Conservation (phyloP, 129 eudicot genomes). For the Chrysanthemum lavandulifolium region DNA sequence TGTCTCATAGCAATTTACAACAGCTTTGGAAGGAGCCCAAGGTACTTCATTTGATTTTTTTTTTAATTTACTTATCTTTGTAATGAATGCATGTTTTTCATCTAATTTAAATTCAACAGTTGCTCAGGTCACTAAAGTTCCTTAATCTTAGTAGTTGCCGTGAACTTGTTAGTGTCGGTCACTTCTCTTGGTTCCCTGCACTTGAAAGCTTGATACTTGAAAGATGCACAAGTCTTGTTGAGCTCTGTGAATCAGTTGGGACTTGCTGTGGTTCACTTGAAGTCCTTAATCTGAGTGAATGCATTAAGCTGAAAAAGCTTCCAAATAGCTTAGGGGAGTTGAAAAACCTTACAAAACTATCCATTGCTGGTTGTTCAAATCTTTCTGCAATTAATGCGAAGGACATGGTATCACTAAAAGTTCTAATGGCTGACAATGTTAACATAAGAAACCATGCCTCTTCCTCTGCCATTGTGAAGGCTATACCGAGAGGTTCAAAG, state of each 20-base stretch:
- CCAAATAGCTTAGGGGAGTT: constrained; percentile 23
- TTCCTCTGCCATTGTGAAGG: constrained; percentile 14
- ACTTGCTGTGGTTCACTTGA: not conserved
- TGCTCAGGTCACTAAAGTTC: constrained; percentile 24
- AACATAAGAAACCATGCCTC: not conserved
- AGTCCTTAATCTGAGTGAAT: constrained; percentile 18
- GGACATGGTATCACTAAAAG: constrained; percentile 10
- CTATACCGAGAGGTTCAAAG: not conserved
- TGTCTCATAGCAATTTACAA: constrained; percentile 18
- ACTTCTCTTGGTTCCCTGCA: constrained; percentile 18
- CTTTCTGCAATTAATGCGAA: not conserved
- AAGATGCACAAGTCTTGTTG: constrained; percentile 16
- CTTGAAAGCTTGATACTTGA: constrained; percentile 14
- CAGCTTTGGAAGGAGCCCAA: constrained; percentile 14
- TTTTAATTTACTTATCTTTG: not conserved
- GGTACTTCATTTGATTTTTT: not conserved
- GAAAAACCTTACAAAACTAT: not conserved
- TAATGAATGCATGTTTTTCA: not conserved
- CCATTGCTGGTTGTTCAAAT: constrained; percentile 22
- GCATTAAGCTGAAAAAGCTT: constrained; percentile 10
- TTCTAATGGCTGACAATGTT: not conserved
- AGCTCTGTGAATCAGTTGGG: constrained; percentile 27
- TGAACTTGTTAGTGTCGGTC: constrained; percentile 13
- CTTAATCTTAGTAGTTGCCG: constrained; percentile 16
- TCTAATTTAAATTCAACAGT: constrained; percentile 11